These are phyloP conservation scores for Russula earlei DNA, from an alignment of 768 basidiomycete species.

Conservation along the genomic window DNA sequence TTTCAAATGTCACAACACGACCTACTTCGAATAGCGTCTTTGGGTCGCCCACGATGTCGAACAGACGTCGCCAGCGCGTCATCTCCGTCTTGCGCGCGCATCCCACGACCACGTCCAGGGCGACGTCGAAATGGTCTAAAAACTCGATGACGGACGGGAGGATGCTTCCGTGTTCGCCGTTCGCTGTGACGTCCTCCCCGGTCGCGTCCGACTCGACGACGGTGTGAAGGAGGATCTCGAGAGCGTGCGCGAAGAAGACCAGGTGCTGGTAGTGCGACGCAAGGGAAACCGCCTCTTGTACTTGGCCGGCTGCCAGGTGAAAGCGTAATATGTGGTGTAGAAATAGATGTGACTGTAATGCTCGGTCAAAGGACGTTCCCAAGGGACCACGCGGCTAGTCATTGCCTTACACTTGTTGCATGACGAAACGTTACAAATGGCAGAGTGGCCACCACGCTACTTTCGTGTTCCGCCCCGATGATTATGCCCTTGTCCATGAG, in stretches of 20 bases:
- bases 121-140: constrained; percentile 86
- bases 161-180: constrained; percentile 23
- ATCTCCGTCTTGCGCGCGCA: constrained; percentile 97
- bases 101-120: constrained; percentile 87
- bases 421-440: constrained; percentile 90
- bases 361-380: neutral
- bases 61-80: constrained; percentile 80
- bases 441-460: constrained; percentile 59
- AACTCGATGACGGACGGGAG: constrained; percentile 76
- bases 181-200: constrained; percentile 12
- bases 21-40: constrained; percentile 82
- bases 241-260: constrained; percentile 86
- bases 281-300: constrained; percentile 74
- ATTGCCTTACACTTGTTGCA: constrained; percentile 65
- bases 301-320: constrained; percentile 55
- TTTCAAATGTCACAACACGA: neutral
- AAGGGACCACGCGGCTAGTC: neutral
- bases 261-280: constrained; percentile 81
- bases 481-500: constrained; percentile 99
- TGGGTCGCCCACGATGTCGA: constrained; percentile 85
- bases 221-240: constrained; percentile 90
- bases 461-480: constrained; percentile 90
- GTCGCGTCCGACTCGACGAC: constrained; percentile 79
- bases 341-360: constrained; percentile 77
- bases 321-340: constrained; percentile 83